A percentile compares a stretch with the other conserved stretches of the same genome.
These are phyloP conservation scores for Dicorynia guianensis DNA, from an alignment of 306 rosid genomes.

Conservation along the genomic window DNA sequence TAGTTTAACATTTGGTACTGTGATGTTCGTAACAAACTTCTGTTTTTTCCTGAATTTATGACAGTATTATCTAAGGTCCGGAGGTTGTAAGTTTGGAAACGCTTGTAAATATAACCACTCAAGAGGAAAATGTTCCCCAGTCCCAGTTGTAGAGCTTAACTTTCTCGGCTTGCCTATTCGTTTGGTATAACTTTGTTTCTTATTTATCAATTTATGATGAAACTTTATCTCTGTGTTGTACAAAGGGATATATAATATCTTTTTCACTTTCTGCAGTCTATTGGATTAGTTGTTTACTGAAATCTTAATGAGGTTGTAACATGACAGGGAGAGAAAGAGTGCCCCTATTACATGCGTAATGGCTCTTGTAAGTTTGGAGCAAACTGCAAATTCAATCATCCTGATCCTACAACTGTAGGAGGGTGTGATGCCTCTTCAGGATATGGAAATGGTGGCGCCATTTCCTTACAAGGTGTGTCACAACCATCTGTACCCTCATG, in stretches of 20 bases:
- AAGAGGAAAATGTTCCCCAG: constrained; percentile 46
- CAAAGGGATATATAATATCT: background rate
- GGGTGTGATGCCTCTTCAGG: constrained; percentile 66
- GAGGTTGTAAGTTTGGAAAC: constrained; percentile 89
- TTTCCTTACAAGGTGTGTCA: constrained; percentile 60
- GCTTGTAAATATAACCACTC: constrained; percentile 86
- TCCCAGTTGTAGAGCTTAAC: constrained; percentile 65
- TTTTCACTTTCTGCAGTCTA: constrained; percentile 34
- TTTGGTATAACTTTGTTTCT: constrained; percentile 53
- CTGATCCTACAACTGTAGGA: constrained; percentile 82
- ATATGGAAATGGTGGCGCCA: constrained; percentile 63
- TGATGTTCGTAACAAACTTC: constrained; percentile 36
- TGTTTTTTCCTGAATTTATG: constrained; percentile 46
- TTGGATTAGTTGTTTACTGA: constrained; percentile 29
- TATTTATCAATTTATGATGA: background rate
- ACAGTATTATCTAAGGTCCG: constrained; percentile 85
- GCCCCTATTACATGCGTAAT: constrained; percentile 92
- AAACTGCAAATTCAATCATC: constrained; percentile 94
- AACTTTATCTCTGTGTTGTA: background rate
- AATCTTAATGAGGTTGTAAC: constrained; percentile 30
- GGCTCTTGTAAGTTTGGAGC: constrained; percentile 95
- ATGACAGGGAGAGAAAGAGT: constrained; percentile 85
- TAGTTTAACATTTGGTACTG: background rate
- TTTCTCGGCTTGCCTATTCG: constrained; percentile 94
- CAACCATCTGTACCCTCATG: constrained; percentile 64